These are phyloP conservation scores for Cladosporium sp. DNA, from an alignment of 2,329 filamentous ascomycete species.

Conservation along the genomic window DNA sequence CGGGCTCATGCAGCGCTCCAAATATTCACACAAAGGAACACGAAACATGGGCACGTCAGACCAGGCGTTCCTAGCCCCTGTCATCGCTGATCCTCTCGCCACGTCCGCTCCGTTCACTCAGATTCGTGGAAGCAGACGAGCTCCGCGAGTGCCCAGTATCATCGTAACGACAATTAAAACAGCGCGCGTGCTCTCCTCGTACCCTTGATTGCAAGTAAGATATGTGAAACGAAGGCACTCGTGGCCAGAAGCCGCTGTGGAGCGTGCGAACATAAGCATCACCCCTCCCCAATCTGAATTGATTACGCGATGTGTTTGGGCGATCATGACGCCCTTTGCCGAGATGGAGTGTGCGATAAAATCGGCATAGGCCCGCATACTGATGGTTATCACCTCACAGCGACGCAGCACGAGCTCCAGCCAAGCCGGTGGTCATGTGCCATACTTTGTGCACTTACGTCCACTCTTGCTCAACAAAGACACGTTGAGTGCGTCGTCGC, in stretches of 20 bases:
- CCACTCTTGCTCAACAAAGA: conserved; percentile 1
- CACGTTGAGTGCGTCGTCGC: background rate
- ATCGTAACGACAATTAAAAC: background rate
- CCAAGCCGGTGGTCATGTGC: background rate
- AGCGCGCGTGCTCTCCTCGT: background rate
- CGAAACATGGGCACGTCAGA: background rate
- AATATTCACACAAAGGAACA: background rate
- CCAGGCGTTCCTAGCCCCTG: conserved; percentile 4
- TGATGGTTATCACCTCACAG: background rate
- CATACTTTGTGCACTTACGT: background rate
- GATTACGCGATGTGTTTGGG: conserved; percentile 7
- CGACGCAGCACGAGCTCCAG: background rate
- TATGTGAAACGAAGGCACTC: conserved; percentile 3
- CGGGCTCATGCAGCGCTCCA: conserved; percentile 1
- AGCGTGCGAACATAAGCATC: background rate
- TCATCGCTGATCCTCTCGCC: background rate
- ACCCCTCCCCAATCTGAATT: conserved; percentile 8
- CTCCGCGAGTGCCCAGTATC: background rate
- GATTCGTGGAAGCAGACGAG: background rate
- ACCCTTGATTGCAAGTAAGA: conserved; percentile 1
- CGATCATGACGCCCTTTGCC: conserved; percentile 8
- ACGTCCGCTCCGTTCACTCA: background rate
- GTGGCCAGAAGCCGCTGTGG: conserved; percentile 5
- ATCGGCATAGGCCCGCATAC: background rate
- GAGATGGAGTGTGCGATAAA: conserved; percentile 1